phyloP scores from a whole-genome alignment of 148 eudicot genomes.

The Arctostaphylos glauca region DNA sequence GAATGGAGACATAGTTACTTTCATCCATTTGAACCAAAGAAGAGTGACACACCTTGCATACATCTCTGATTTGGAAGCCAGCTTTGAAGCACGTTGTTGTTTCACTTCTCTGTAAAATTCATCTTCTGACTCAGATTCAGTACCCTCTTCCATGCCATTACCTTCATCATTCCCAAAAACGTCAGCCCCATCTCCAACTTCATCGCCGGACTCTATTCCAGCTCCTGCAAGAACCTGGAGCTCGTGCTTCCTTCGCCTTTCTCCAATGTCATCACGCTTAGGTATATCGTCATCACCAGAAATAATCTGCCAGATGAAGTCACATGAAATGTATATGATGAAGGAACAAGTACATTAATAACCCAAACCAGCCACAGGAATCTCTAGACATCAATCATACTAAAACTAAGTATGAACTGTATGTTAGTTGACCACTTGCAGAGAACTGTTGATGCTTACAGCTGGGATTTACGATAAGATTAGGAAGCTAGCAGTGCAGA shows the following conservation, averaged over 20 bases:
- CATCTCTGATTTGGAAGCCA: constrained; percentile 47
- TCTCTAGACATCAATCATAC: not conserved
- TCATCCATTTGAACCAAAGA: not conserved
- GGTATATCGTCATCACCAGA: constrained; percentile 94
- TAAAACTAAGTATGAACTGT: not conserved
- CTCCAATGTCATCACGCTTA: constrained; percentile 80
- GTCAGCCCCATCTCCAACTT: constrained; percentile 33
- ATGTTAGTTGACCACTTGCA: not conserved
- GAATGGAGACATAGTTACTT: not conserved
- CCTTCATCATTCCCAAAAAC: constrained; percentile 27
- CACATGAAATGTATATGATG: not conserved
- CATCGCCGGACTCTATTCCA: constrained; percentile 49
- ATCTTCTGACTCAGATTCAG: constrained; percentile 43
- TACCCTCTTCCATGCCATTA: constrained; percentile 23
- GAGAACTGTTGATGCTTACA: not conserved
- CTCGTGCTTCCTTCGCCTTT: constrained; percentile 82
- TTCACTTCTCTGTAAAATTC: constrained; percentile 53
- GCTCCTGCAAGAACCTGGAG: constrained; percentile 64
- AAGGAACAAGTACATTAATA: not conserved
- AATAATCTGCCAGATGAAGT: constrained; percentile 39
- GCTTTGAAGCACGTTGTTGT: constrained; percentile 42
- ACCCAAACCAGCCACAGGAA: not conserved
- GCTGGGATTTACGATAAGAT: not conserved
- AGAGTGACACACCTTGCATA: constrained; percentile 45
- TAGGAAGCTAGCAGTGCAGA: not conserved